These are phyloP conservation scores for Hymenoscyphus salicellus DNA, from an alignment of 2,329 filamentous ascomycete species.

Conservation along the genomic window DNA sequence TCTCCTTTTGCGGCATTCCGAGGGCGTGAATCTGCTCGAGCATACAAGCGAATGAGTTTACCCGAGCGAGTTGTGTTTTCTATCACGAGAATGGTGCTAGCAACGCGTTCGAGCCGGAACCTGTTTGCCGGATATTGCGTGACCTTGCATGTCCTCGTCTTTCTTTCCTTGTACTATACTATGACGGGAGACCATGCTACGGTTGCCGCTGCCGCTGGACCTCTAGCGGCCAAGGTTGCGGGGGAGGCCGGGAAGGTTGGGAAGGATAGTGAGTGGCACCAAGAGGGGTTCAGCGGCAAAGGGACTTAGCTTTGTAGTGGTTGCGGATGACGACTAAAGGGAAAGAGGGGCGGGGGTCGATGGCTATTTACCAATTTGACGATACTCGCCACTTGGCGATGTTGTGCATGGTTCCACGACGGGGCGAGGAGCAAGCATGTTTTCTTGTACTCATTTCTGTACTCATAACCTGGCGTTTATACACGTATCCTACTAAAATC, in stretches of 20 bases:
- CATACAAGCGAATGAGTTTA: slow-evolving; percentile 88
- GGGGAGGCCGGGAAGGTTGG: slow-evolving; percentile 36
- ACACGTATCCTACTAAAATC: background rate
- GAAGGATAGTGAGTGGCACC: slow-evolving; percentile 58
- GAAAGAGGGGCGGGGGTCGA: background rate
- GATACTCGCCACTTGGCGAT: background rate
- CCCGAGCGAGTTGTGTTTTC: slow-evolving; percentile 89
- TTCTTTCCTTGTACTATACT: slow-evolving; percentile 70
- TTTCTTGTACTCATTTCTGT: background rate
- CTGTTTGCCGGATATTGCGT: slow-evolving; percentile 91
- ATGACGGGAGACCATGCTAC: slow-evolving; percentile 46
- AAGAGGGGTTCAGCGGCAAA: slow-evolving; percentile 44
- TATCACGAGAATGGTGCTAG: slow-evolving; percentile 84
- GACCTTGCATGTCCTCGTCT: slow-evolving; percentile 81
- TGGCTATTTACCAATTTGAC: background rate
- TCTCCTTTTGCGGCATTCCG: slow-evolving; percentile 95
- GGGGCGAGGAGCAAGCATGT: background rate
- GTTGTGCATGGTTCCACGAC: background rate
- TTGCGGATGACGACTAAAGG: background rate
- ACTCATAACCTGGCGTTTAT: background rate
- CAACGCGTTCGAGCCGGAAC: slow-evolving; percentile 86
- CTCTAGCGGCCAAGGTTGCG: slow-evolving; percentile 39
- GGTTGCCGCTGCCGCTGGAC: slow-evolving; percentile 43
- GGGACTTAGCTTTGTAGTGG: slow-evolving; percentile 16
- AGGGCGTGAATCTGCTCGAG: slow-evolving; percentile 85